These are phyloP conservation scores for Lophium mytilinum DNA, from an alignment of 495 filamentous ascomycete species.

Conservation along the genomic window DNA sequence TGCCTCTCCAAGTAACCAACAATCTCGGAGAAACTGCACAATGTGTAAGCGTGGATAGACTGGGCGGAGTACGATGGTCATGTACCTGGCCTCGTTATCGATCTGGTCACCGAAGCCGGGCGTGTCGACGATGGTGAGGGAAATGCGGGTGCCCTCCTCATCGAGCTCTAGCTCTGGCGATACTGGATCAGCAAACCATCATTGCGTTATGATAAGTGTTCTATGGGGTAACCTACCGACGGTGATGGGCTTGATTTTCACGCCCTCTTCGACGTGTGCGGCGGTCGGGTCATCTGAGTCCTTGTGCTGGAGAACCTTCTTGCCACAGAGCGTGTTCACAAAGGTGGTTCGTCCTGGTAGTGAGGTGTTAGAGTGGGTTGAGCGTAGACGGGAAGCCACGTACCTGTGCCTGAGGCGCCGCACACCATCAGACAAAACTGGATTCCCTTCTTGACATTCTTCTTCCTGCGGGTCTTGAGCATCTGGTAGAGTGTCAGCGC, in stretches of 20 bases:
- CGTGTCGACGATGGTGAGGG: conserved; percentile 95
- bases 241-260: conserved; percentile 96
- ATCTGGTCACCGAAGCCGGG: conserved; percentile 98
- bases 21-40: conserved; percentile 81
- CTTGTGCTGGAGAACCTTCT: conserved; percentile 79
- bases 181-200: conserved; percentile 10
- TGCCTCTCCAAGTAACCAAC: conserved; percentile 95
- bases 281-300: conserved; percentile 80
- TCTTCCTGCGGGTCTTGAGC: conserved; percentile 95
- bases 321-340: conserved; percentile 97
- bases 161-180: conserved; percentile 82
- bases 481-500: conserved; percentile 21
- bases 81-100: conserved; percentile 95
- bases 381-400: conserved; percentile 25
- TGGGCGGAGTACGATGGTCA: conserved; percentile 4
- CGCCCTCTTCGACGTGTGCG: conserved; percentile 91
- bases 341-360: conserved; percentile 87
- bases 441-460: conserved; percentile 99
- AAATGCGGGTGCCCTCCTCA: conserved; percentile 96
- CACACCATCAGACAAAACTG: conserved; percentile 99
- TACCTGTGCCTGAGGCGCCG: conserved; percentile 96
- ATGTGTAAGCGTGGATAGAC: neutral
- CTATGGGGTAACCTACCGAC: conserved; percentile 54
- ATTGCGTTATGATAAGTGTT: neutral
- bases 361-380: neutral